Percentiles rank a stretch among this genome's conserved stretches.
phyloP scores from a whole-genome alignment of 2,329 filamentous ascomycete species.

The Clarireedia monteithiana region DNA sequence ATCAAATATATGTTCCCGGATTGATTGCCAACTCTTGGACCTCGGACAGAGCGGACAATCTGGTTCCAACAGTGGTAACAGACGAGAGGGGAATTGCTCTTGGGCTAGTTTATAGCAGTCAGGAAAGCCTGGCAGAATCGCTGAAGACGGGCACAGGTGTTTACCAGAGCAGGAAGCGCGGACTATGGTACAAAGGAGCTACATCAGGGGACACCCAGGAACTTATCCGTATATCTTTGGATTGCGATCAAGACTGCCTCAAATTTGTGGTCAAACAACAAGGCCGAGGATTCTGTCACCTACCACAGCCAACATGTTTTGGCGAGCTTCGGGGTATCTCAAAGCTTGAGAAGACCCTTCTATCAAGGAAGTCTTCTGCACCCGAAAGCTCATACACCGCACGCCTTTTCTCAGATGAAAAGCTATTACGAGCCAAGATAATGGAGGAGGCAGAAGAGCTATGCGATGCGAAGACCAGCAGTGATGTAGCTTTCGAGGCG shows the following conservation, averaged over 20 bases:
- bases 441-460: constrained; percentile 97
- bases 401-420: constrained; percentile 83
- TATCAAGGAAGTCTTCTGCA: constrained; percentile 72
- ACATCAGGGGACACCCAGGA: constrained; percentile 92
- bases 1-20: constrained; percentile 57
- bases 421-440: constrained; percentile 87
- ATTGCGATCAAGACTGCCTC: constrained; percentile 91
- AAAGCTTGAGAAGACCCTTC: constrained; percentile 78
- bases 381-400: constrained; percentile 91
- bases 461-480: constrained; percentile 72
- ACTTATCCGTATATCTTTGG: constrained; percentile 72
- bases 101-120: constrained; percentile 89
- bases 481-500: constrained; percentile 87
- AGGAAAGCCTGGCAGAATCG: constrained; percentile 82
- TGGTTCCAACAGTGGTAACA: constrained; percentile 85
- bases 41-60: constrained; percentile 73
- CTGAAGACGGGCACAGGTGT: constrained; percentile 71
- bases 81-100: constrained; percentile 80
- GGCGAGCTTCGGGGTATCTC: constrained; percentile 75
- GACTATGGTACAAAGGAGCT: constrained; percentile 93
- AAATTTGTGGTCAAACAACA: constrained; percentile 86
- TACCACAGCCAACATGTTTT: constrained; percentile 88
- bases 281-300: constrained; percentile 85
- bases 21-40: constrained; percentile 69
- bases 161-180: constrained; percentile 92